Evolutionary conservation across 2,329 filamentous ascomycete genomes (phyloP), one percentile per base, ranked within the genome.

Genomic region (Lachnellula subtilissima): DNA sequence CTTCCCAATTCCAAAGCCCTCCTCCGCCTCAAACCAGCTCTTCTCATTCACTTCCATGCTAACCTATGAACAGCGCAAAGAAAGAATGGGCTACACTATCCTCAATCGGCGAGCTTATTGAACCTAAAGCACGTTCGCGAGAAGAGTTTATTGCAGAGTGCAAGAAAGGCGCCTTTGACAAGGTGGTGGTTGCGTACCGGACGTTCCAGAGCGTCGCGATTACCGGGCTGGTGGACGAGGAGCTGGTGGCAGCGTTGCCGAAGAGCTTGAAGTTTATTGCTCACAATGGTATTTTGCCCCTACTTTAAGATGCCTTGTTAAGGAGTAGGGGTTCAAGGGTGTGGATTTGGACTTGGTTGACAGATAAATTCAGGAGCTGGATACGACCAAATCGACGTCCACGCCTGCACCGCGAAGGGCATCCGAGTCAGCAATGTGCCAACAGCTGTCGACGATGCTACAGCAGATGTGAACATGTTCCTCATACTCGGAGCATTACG

Each of bases 341-440:
- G n/a, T 53, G 45, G 14, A 39, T 28, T 15, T 17, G 11, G 17
- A 32, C 45, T 7, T 6, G 17, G 14, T 2, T 48, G 35, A 42
- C 49, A 15, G 52, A 19, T 4, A 23, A 11, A 12, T 28, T 12
- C 12, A 88, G 86, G 89, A 59, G 89, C 91, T 54, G 91, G 91
- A 39, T 96, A 96, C 73, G 91, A 96, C 71, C 87, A 91, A 70
- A 78, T 95, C 60, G 86, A 92, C 70, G 77, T 92, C 8, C 70
- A 80, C 48, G 86, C 87, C 40, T 93, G 89, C 75, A 87, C 84
- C 9, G 75, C 76, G 1, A 83, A 83, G 52, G 76, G 76, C 23
- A 80, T 95, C 61, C 79, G 76, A 43, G 87, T 96, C 36, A 91
- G 88, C 61, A 94, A 95, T 72, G 86, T 88, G 1, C 91, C 89